Percentiles rank a stretch among this genome's conserved stretches.
phyloP scores from a whole-genome alignment of 352 stramenopile genomes.

The Phytophthora brassicae region DNA sequence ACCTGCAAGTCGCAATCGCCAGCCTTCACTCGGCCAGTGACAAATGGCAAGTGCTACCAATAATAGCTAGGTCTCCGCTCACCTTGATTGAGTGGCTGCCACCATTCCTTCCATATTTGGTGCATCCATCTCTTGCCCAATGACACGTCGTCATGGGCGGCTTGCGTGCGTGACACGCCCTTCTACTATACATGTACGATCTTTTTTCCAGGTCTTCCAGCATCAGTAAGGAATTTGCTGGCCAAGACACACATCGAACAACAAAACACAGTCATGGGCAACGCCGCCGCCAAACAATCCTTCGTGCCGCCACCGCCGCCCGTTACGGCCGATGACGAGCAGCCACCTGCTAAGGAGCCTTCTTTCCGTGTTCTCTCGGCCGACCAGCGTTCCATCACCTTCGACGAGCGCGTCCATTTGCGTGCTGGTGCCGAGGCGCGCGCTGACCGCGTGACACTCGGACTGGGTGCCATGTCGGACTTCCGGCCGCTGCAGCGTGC shows the following conservation, averaged over 20 bases:
- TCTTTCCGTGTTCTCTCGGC: slow-evolving; percentile 68
- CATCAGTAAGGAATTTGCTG: slow-evolving; percentile 22
- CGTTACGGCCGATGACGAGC: not conserved
- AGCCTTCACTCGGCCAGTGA: not conserved
- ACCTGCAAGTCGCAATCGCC: slow-evolving; percentile 5
- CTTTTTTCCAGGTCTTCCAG: too few species aligned
- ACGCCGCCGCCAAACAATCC: slow-evolving; percentile 33
- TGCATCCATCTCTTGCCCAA: slow-evolving; percentile 7
- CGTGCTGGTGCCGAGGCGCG: slow-evolving; percentile 17
- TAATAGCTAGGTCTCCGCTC: too few species aligned
- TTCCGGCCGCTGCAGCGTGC: slow-evolving; percentile 78
- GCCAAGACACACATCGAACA: slow-evolving; percentile 6
- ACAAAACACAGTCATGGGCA: slow-evolving; percentile 30
- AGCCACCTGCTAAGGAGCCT: slow-evolving; percentile 9
- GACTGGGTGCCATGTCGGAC: slow-evolving; percentile 53
- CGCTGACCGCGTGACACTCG: slow-evolving; percentile 46
- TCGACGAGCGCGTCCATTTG: slow-evolving; percentile 81
- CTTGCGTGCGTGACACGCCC: slow-evolving; percentile 16
- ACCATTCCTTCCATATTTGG: slow-evolving; percentile 16
- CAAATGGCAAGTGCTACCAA: not conserved
- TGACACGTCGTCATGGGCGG: slow-evolving; percentile 8
- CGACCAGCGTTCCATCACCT: slow-evolving; percentile 77
- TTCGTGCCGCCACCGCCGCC: slow-evolving; percentile 5
- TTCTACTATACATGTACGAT: too few species aligned
- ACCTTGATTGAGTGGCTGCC: slow-evolving; percentile 1